phyloP scores from a whole-genome alignment of 2,329 filamentous ascomycete genomes.

The Colletotrichum sp. region DNA sequence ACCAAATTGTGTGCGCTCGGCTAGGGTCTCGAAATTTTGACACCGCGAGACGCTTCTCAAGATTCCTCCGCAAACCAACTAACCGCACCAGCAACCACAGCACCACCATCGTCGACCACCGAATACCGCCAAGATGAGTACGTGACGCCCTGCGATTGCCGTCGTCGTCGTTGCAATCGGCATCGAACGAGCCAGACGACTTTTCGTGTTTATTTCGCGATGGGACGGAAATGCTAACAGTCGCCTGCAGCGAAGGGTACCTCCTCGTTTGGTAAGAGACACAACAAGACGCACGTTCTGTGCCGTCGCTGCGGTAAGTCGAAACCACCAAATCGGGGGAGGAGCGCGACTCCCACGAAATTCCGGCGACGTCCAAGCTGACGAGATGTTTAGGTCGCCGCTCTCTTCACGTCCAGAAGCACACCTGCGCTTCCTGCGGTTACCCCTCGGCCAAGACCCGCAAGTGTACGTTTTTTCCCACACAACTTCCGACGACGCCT shows the following conservation, averaged over 20 bases:
- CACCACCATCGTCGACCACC: slow-evolving; percentile 24
- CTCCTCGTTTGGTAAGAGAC: slow-evolving; percentile 68
- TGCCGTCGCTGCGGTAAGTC: slow-evolving; percentile 97
- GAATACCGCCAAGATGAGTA: slow-evolving; percentile 63
- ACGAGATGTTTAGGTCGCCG: slow-evolving; percentile 72
- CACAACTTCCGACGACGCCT: background rate
- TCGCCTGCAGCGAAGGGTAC: slow-evolving; percentile 59
- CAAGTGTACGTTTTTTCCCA: slow-evolving; percentile 80
- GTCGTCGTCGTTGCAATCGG: background rate
- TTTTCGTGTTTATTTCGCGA: slow-evolving; percentile 25
- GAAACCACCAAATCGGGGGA: slow-evolving; percentile 4
- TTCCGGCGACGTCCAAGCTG: background rate
- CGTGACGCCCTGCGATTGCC: slow-evolving; percentile 32
- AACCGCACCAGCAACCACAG: slow-evolving; percentile 20
- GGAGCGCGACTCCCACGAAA: slow-evolving; percentile 5
- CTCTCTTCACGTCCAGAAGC: slow-evolving; percentile 99
- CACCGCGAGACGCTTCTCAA: background rate
- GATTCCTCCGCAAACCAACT: slow-evolving; percentile 19
- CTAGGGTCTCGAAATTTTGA: slow-evolving; percentile 13
- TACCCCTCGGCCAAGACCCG: slow-evolving; percentile 97
- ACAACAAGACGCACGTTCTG: slow-evolving; percentile 98
- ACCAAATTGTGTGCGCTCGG: slow-evolving; percentile 13
- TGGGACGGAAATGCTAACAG: slow-evolving; percentile 20
- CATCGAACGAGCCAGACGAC: slow-evolving; percentile 1
- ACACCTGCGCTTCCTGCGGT: slow-evolving; percentile 93